Evolutionary conservation across 1,284 basidiomycete species (phyloP).

Genomic region (Moniliophthora roreri): DNA sequence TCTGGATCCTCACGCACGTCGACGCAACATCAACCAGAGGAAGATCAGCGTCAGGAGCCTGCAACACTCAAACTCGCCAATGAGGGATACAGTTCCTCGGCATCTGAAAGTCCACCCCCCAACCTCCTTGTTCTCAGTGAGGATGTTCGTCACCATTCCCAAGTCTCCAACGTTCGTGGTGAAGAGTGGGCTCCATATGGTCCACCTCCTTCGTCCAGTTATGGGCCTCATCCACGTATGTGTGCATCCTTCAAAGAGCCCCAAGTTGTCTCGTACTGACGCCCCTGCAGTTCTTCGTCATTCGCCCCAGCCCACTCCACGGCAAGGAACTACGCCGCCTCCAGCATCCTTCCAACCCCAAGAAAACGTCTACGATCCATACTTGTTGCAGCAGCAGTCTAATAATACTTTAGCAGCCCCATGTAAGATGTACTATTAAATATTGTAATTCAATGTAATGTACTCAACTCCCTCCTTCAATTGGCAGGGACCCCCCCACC

Average conservation of each 20-base stretch:
- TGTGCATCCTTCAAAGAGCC: neutral
- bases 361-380: slow-evolving; percentile 24
- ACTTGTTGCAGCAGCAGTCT: slow-evolving; percentile 30
- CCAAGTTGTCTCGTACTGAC: neutral
- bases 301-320: neutral
- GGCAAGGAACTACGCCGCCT: neutral
- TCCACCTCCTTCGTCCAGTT: neutral
- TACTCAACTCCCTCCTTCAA: slow-evolving; percentile 62
- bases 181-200: slow-evolving; percentile 19
- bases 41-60: slow-evolving; percentile 49
- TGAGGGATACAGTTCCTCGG: slow-evolving; percentile 41
- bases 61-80: slow-evolving; percentile 54
- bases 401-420: slow-evolving; percentile 42
- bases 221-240: slow-evolving; percentile 7
- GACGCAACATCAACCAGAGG: neutral
- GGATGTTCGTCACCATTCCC: slow-evolving; percentile 36
- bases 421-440: slow-evolving; percentile 79
- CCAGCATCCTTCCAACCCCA: neutral
- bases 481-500: slow-evolving; percentile 41
- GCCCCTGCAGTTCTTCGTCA: slow-evolving; percentile 1
- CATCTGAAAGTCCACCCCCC: slow-evolving; percentile 51
- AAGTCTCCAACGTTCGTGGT: slow-evolving; percentile 42
- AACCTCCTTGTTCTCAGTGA: slow-evolving; percentile 45
- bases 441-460: slow-evolving; percentile 60
- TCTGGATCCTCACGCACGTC: slow-evolving; percentile 50